Percentiles rank a stretch among this genome's conserved stretches.
phyloP scores from a whole-genome alignment of 2,329 filamentous ascomycete genomes.

The Diaporthe helianthi region DNA sequence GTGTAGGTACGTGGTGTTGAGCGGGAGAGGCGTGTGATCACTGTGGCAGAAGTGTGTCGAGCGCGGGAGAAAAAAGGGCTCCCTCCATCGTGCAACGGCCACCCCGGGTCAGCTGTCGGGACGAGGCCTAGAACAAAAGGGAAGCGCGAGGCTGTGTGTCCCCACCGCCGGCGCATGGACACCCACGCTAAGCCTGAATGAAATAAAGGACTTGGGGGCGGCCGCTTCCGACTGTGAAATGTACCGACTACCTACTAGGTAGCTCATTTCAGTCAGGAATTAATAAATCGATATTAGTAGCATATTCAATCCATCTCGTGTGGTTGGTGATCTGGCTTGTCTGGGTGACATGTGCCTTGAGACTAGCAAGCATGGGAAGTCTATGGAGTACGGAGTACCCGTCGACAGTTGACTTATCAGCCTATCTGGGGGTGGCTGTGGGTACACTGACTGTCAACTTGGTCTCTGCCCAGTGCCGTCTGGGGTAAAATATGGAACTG shows the following conservation, averaged over 20 bases:
- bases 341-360: too few species aligned
- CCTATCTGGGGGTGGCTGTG: background rate
- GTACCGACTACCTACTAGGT: background rate
- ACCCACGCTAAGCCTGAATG: constrained; percentile 2
- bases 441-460: background rate
- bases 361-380: background rate
- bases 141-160: constrained; percentile 16
- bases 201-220: background rate
- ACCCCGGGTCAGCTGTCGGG: constrained; percentile 10
- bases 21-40: background rate
- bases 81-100: background rate
- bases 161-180: constrained; percentile 12
- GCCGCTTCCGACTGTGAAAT: constrained; percentile 5
- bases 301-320: background rate
- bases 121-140: constrained; percentile 16
- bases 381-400: too few species aligned
- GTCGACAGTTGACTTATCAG: too few species aligned
- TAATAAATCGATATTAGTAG: background rate
- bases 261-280: background rate
- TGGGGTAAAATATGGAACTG: constrained; percentile 4
- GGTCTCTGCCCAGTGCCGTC: constrained; percentile 13
- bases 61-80: background rate
- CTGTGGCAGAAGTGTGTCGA: background rate
- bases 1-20: background rate
- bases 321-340: too few species aligned